These are phyloP conservation scores for Knoxdaviesia capensis DNA, from an alignment of 2,329 filamentous ascomycete genomes.

Conservation along the genomic window DNA sequence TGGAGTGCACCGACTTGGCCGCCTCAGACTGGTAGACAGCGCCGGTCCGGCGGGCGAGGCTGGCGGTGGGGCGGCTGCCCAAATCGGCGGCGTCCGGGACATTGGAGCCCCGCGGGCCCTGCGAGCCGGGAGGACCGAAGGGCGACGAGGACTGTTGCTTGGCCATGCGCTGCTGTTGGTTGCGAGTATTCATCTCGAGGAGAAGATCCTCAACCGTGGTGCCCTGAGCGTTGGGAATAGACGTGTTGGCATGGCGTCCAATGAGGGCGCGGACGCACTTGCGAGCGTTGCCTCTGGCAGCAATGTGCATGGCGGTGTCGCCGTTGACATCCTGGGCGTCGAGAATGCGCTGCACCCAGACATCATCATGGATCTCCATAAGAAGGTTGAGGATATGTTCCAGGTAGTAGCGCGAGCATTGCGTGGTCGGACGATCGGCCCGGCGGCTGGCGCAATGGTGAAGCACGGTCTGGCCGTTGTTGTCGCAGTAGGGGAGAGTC, in stretches of 20 bases:
- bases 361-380: conserved; percentile 53
- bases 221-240: conserved; percentile 65
- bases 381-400: conserved; percentile 81
- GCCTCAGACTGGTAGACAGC: conserved; percentile 37
- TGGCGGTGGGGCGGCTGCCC: conserved; percentile 6
- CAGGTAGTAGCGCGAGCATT: conserved; percentile 82
- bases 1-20: conserved; percentile 47
- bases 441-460: conserved; percentile 88
- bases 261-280: conserved; percentile 72
- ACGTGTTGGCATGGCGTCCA: conserved; percentile 61
- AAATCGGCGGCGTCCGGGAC: conserved; percentile 27
- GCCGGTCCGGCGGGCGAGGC: conserved; percentile 17
- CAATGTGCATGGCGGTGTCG: conserved; percentile 63
- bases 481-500: conserved; percentile 63
- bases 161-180: conserved; percentile 38
- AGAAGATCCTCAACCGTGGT: conserved; percentile 74
- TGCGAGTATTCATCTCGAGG: conserved; percentile 48
- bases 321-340: conserved; percentile 71
- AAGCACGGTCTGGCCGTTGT: conserved; percentile 69
- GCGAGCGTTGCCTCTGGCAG: conserved; percentile 65
- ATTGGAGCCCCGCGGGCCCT: conserved; percentile 23
- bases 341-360: conserved; percentile 58
- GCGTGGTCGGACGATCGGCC: conserved; percentile 59
- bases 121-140: conserved; percentile 38
- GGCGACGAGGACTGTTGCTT: conserved; percentile 59